Percentiles rank a stretch among this genome's conserved stretches.
Evolutionary conservation across 2,329 filamentous ascomycete genomes (phyloP).

Genomic region (Verticillium klebahnii): DNA sequence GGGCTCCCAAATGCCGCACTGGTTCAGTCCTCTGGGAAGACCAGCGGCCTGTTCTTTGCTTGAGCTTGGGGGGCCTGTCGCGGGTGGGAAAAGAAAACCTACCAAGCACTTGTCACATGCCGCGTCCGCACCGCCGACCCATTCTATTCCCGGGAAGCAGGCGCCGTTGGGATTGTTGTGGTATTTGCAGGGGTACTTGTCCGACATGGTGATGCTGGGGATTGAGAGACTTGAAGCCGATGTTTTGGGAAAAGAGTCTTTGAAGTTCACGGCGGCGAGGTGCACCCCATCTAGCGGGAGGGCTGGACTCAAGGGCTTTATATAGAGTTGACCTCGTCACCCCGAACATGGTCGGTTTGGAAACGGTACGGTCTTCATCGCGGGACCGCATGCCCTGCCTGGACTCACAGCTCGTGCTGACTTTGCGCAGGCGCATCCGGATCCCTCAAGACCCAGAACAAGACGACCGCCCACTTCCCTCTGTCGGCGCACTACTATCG

Average conservation of each 20-base stretch:
- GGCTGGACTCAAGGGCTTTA: background rate
- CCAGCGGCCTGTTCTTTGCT: background rate
- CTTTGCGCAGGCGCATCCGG: background rate
- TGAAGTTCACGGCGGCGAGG: background rate
- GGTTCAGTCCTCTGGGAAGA: background rate
- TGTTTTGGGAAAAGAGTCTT: background rate
- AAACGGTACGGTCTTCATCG: background rate
- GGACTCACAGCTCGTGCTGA: background rate
- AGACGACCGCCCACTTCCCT: background rate
- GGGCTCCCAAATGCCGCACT: background rate
- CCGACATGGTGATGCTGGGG: conserved; percentile 18
- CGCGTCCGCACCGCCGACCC: conserved; percentile 49
- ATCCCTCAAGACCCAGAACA: background rate
- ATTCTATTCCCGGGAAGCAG: conserved; percentile 27
- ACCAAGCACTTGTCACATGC: conserved; percentile 46
- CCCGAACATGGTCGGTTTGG: background rate
- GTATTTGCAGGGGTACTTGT: conserved; percentile 53
- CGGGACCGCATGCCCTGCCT: background rate
- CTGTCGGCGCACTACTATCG: background rate
- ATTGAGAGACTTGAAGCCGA: background rate
- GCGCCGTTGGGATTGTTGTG: conserved; percentile 45
- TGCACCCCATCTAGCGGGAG: background rate
- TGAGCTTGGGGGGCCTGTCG: background rate
- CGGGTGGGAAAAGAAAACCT: conserved; percentile 18
- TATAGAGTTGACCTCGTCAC: background rate